Conservation (phyloP, 306 rosid species). For the Lagenaria siceraria region DNA sequence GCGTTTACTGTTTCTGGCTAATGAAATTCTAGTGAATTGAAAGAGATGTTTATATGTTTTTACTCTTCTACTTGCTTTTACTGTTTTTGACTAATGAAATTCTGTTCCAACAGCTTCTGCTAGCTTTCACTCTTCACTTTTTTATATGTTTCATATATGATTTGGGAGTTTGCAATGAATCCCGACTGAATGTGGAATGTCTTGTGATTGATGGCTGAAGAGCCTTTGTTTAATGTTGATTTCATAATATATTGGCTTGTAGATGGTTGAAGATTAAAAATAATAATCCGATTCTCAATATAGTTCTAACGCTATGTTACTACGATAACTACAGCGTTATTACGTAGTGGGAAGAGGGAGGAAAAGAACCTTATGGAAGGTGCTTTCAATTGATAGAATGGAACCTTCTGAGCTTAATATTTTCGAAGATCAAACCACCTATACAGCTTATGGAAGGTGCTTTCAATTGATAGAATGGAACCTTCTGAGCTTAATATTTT, state of each 20-base stretch:
- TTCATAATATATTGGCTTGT: not conserved
- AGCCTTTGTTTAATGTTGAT: not conserved
- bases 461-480: constrained; percentile 72
- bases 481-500: constrained; percentile 46
- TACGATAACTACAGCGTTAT: constrained; percentile 40
- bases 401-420: constrained; percentile 58
- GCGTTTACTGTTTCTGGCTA: not conserved
- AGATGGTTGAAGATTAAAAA: not conserved
- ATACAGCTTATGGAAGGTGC: constrained; percentile 55
- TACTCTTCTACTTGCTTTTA: no score
- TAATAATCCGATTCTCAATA: not conserved
- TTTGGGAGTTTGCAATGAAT: not conserved
- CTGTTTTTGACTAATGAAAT: no score
- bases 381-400: constrained; percentile 64
- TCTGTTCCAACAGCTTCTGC: no score
- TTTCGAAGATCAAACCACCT: constrained; percentile 47
- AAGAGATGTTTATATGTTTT: no score
- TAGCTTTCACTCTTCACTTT: not conserved
- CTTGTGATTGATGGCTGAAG: not conserved
- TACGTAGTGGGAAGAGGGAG: constrained; percentile 89
- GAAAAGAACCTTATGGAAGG: constrained; percentile 58
- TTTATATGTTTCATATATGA: not conserved
- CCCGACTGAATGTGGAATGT: not conserved
- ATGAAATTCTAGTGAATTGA: not conserved
- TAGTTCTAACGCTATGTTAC: not conserved